These are phyloP conservation scores for Carex pumila DNA, from an alignment of 176 grass and related monocot genomes.

Conservation along the genomic window DNA sequence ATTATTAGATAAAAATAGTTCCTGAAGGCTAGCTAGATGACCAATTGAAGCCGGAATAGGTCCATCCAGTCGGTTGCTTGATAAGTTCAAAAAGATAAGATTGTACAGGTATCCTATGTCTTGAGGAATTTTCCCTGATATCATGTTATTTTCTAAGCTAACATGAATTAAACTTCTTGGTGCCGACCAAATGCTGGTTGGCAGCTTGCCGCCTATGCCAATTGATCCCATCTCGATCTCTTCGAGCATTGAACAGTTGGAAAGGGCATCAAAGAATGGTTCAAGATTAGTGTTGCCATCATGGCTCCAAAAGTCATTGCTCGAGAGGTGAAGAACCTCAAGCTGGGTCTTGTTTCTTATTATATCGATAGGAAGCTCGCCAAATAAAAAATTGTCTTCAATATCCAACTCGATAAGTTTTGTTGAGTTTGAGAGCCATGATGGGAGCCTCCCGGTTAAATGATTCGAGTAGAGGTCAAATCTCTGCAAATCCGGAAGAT, in stretches of 20 bases:
- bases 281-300: conserved; percentile 53
- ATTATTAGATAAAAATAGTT: conserved; percentile 49
- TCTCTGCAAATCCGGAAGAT: not conserved
- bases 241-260: conserved; percentile 36
- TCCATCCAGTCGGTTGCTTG: conserved; percentile 54
- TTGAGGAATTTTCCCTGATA: conserved; percentile 52
- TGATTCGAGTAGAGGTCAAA: conserved; percentile 59
- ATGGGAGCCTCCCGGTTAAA: conserved; percentile 40
- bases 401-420: conserved; percentile 16
- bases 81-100: conserved; percentile 66
- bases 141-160: conserved; percentile 50
- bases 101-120: conserved; percentile 46
- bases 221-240: conserved; percentile 48
- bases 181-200: conserved; percentile 11
- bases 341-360: conserved; percentile 12
- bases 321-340: conserved; percentile 42
- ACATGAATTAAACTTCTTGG: conserved; percentile 22
- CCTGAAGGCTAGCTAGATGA: conserved; percentile 26
- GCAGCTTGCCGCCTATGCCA: conserved; percentile 41
- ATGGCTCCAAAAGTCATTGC: conserved; percentile 41
- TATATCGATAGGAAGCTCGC: conserved; percentile 40
- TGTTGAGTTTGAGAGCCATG: conserved; percentile 61
- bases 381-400: conserved; percentile 46
- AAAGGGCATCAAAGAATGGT: conserved; percentile 59
- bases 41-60: conserved; percentile 51